Evolutionary conservation across 1,139 yeast genomes (phyloP).

Genomic region (Groenewaldozyma auringiensis): DNA sequence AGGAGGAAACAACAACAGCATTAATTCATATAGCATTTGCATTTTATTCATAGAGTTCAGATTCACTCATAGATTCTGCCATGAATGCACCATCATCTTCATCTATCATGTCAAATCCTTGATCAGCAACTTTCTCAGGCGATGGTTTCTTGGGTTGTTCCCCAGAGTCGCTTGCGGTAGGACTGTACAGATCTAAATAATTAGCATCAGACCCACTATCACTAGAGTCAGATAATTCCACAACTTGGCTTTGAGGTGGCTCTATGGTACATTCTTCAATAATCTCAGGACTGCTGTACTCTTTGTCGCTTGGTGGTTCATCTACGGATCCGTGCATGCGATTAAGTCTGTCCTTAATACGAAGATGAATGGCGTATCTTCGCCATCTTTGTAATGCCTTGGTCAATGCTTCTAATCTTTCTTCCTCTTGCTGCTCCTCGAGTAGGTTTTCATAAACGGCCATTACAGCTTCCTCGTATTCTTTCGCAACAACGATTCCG

Average conservation of each 20-base stretch:
- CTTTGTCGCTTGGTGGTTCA: not conserved
- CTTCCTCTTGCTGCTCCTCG: constrained; percentile 47
- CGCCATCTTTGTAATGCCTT: constrained; percentile 68
- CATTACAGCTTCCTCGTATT: constrained; percentile 58
- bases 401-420: constrained; percentile 39
- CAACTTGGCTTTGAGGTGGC: not conserved
- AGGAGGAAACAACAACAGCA: constrained; percentile 14
- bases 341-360: constrained; percentile 64
- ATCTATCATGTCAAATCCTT: constrained; percentile 11
- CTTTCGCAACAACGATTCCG: constrained; percentile 68
- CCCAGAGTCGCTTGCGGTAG: not conserved
- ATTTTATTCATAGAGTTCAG: constrained; percentile 17
- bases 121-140: constrained; percentile 4
- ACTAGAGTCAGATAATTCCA: not conserved
- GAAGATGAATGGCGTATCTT: constrained; percentile 57
- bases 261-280: not conserved
- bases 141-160: not conserved
- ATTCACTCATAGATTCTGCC: constrained; percentile 27
- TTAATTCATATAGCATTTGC: not conserved
- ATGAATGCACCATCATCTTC: constrained; percentile 19
- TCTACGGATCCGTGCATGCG: constrained; percentile 46
- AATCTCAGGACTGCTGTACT: not conserved
- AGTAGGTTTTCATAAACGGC: constrained; percentile 48
- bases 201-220: not conserved
- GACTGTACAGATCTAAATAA: not conserved